Base-by-base conservation (phyloP, 495 filamentous ascomycete genomes). In the Glarea lozoyensis region DNA sequence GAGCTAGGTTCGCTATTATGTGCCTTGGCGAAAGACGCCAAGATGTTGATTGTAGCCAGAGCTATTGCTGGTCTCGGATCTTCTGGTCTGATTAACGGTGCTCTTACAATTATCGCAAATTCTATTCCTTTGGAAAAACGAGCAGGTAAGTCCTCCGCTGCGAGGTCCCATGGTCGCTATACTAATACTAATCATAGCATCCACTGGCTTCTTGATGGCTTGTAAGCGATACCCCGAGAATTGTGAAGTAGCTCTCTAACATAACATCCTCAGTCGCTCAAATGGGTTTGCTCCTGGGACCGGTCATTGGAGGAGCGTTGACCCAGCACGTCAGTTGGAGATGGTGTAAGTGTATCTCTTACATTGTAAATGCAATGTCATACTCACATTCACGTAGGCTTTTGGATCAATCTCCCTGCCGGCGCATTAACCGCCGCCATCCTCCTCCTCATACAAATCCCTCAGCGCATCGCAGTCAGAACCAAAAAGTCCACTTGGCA, bases 351-450 rank as follows among this genome's bases (percentile, higher is more conserved):
- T 41, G 13, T 17, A 15, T 40, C 3, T 16, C 10, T 21, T n/a
- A n/a, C 4, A 11, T 3, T 6, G 23, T 23, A 16, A 4, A 18
- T 27, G 37, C 17, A 7, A 15, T 12, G 4, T 32, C 20, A 18
- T 7, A 16, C 37, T 30, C 12, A 33, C 17, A 9, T 32, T 20
- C 2, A 20, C 23, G 2, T 34, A 53, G 50, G 70, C 50, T 81
- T 82, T 53, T 82, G 81, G 46, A 78, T 85, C 45, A 84, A 82
- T 53, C 64, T 82, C 23, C 76, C 76, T 0, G 58, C 76, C 25
- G 77, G 76, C 11, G 75, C 46, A 7, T 23, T 76, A 7, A 64
- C 67, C 0, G 67, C 58, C 5, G 9, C 64, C 3, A 45, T 78
- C 15, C 34, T 79, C n/a, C 23, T 65, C 20, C 60, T 77, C 40